phyloP scores from a whole-genome alignment of 441 rosid genomes.

The Adansonia madagascariensis region DNA sequence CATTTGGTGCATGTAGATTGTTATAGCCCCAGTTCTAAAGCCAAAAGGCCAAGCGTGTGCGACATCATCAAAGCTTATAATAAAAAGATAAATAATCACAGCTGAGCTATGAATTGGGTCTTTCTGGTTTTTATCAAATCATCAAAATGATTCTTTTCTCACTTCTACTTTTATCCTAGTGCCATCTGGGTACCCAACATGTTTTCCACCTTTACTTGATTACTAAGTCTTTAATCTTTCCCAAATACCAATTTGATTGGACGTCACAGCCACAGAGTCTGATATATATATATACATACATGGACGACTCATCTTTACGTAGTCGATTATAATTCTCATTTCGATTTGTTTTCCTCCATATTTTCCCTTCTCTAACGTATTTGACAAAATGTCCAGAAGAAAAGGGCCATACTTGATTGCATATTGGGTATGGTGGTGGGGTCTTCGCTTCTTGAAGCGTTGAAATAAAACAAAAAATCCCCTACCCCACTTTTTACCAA shows the following conservation, averaged over 20 bases:
- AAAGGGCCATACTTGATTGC: slow-evolving; percentile 11
- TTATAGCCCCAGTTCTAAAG: neutral
- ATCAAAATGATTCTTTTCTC: neutral
- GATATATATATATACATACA: neutral
- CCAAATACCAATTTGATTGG: neutral
- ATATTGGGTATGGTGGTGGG: neutral
- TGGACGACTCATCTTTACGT: neutral
- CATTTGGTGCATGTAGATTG: neutral
- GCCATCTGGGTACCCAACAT: too few relatives aligned
- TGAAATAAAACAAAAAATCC: neutral
- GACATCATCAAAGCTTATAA: neutral
- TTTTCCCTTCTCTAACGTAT: neutral
- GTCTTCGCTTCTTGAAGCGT: neutral
- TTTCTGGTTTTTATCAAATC: neutral
- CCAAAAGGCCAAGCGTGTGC: neutral
- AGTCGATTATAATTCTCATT: neutral
- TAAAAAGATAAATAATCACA: neutral
- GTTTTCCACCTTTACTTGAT: neutral
- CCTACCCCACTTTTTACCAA: neutral
- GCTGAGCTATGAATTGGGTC: neutral
- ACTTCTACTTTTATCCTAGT: neutral
- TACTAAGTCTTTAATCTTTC: neutral
- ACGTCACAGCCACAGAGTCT: neutral
- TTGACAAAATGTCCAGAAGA: neutral
- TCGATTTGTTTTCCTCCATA: neutral